Evolutionary conservation across 2,329 filamentous ascomycete genomes (phyloP).

Genomic region (Colletotrichum lupini): DNA sequence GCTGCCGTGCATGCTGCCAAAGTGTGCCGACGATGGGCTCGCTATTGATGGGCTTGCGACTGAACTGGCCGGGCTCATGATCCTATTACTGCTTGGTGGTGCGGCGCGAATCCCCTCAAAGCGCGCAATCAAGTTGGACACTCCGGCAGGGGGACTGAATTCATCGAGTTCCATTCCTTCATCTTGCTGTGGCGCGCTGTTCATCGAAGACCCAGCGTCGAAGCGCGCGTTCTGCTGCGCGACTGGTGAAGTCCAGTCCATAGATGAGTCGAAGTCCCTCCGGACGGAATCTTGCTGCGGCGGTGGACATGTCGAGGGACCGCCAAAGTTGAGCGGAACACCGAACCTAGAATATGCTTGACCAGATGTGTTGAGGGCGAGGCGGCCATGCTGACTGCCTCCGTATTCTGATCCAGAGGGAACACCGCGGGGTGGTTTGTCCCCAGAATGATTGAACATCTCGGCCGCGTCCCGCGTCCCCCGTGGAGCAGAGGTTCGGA

Average conservation of each 20-base stretch:
- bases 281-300: constrained; percentile 16
- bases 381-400: constrained; percentile 1
- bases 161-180: constrained; percentile 37
- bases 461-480: constrained; percentile 44
- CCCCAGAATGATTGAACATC: constrained; percentile 51
- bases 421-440: constrained; percentile 46
- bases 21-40: constrained; percentile 43
- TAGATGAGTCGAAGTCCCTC: constrained; percentile 36
- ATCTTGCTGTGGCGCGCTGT: constrained; percentile 12
- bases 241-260: constrained; percentile 52
- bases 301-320: constrained; percentile 42
- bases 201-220: constrained; percentile 20
- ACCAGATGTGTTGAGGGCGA: constrained; percentile 44
- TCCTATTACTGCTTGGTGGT: constrained; percentile 43
- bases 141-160: constrained; percentile 39
- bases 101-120: constrained; percentile 51
- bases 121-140: constrained; percentile 52
- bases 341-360: constrained; percentile 48
- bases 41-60: constrained; percentile 37
- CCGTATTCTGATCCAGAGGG: constrained; percentile 38
- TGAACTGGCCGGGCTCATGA: constrained; percentile 41
- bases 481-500: constrained; percentile 46
- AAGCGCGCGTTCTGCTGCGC: constrained; percentile 42
- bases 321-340: constrained; percentile 42
- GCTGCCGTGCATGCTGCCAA: constrained; percentile 43